Evolutionary conservation across 2,329 filamentous ascomycete genomes (phyloP), one percentile per base, ranked within the genome.

Genomic region (Pyrenochaeta sp.): DNA sequence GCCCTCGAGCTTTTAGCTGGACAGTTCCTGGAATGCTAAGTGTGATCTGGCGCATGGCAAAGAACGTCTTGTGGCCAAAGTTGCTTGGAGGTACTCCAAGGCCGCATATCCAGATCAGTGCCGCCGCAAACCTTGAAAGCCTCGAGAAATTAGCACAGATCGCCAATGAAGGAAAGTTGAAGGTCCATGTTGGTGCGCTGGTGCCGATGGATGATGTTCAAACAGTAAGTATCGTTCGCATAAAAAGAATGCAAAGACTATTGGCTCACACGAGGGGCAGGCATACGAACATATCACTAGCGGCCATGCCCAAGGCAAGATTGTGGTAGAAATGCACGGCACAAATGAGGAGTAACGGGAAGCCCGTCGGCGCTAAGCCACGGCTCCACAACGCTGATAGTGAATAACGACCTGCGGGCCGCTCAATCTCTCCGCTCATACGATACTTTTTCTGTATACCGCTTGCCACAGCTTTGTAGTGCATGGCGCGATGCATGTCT

Each of bases 51-150:
- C 8, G 28, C 6, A 56, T 54, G 55, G 45, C 38, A 10, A 50
- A 48, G 24, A 59, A 59, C 21, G 7, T 47, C 2, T 35, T 56
- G 2, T 56, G 41, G 48, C 55, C 55, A 10, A 24, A 28, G 3
- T 22, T 45, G 20, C 36, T 59, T 1, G 55, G 55, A 11, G 55
- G 55, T 15, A 48, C 50, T 9, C 47, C 50, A 9, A 41, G 52
- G 17, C 20, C 14, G 8, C 56, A 59, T 39, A 20, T 40, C 2
- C 55, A 59, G 30, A 50, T 52, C 3, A 42, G 44, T 22, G 47
- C 30, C 10, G 35, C 36, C 8, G 21, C 50, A 7, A 51, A 35
- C 23, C 27, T 34, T n/a, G 42, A 47, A 13, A 14, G 34, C 4
- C 10, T 58, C 35, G 29, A 47, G 30, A 23, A 49, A 18, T 26